A percentile compares a stretch with the other conserved stretches of the same genome.
Conservation (phyloP, 805 yeast species). For the Scheffersomyces spartinae region DNA sequence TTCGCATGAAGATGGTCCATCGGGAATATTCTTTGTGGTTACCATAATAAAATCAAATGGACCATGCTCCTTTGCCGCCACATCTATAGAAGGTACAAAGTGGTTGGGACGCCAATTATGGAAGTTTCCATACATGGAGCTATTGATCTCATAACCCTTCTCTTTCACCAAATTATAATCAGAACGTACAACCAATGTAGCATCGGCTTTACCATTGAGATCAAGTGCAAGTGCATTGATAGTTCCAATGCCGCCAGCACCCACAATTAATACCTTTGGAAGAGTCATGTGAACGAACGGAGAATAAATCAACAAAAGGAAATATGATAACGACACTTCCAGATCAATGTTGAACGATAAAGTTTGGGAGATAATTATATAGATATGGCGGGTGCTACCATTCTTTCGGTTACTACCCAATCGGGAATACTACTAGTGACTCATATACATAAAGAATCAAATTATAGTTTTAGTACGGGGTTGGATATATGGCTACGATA, state of each 20-base stretch:
- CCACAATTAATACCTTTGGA: conserved; percentile 48
- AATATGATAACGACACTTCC: too few species aligned
- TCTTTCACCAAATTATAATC: conserved; percentile 42
- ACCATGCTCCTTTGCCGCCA: conserved; percentile 21
- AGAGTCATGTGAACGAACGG: too few species aligned
- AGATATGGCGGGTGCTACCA: too few species aligned
- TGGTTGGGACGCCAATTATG: conserved; percentile 42
- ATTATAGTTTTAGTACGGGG: too few species aligned
- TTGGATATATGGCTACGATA: too few species aligned
- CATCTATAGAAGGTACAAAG: conserved; percentile 34
- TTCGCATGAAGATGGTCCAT: conserved; percentile 9
- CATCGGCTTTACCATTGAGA: conserved; percentile 33
- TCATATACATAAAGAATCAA: too few species aligned
- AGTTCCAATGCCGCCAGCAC: conserved; percentile 83
- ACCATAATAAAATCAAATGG: conserved; percentile 49
- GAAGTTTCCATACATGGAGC: conserved; percentile 50
- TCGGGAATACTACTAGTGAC: too few species aligned
- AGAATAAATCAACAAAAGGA: too few species aligned
- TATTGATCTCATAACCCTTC: conserved; percentile 48
- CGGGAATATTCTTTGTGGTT: conserved; percentile 58
- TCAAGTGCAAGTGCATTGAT: conserved; percentile 58
- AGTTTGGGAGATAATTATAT: too few species aligned
- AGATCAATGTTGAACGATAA: too few species aligned
- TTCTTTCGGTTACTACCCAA: too few species aligned
- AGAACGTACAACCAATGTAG: conserved; percentile 56